A percentile compares a stretch with the other conserved stretches of the same genome.
phyloP scores from a whole-genome alignment of 768 basidiomycete species.

The Thelephora ganbajun region DNA sequence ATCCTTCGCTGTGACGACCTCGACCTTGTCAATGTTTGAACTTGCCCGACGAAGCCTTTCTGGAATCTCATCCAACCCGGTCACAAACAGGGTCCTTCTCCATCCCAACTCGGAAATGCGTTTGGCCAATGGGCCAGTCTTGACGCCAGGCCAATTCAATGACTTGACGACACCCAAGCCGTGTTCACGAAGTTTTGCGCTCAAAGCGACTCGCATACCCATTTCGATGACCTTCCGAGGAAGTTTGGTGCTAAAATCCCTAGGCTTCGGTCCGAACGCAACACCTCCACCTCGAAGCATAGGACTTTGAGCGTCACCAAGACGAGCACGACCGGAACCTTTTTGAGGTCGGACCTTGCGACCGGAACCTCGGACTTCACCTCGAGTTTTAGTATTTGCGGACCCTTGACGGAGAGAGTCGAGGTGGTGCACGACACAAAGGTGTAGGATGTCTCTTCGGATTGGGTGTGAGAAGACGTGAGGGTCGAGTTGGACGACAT shows the following conservation, averaged over 20 bases:
- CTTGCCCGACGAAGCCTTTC: conserved; percentile 45
- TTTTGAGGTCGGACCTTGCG: conserved; percentile 86
- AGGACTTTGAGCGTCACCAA: conserved; percentile 80
- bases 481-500: conserved; percentile 54
- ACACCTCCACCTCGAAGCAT: conserved; percentile 86
- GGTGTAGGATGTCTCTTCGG: conserved; percentile 84
- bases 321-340: conserved; percentile 77
- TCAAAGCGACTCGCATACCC: conserved; percentile 86
- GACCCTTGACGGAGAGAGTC: conserved; percentile 87
- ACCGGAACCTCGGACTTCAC: conserved; percentile 81
- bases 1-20: conserved; percentile 47
- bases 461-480: conserved; percentile 83
- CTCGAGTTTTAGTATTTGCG: conserved; percentile 82
- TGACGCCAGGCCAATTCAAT: conserved; percentile 57
- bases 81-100: conserved; percentile 65
- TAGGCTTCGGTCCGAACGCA: conserved; percentile 82
- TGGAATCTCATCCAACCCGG: conserved; percentile 43
- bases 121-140: conserved; percentile 53
- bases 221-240: conserved; percentile 88
- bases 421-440: conserved; percentile 79
- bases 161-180: conserved; percentile 62
- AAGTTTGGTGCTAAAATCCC: conserved; percentile 84
- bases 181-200: conserved; percentile 65
- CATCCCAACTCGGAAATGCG: conserved; percentile 53
- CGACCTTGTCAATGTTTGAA: conserved; percentile 58